A percentile compares a stretch with the other conserved stretches of the same genome.
Conservation (phyloP, 2,329 filamentous ascomycete species). For the Colletotrichum viniferum region DNA sequence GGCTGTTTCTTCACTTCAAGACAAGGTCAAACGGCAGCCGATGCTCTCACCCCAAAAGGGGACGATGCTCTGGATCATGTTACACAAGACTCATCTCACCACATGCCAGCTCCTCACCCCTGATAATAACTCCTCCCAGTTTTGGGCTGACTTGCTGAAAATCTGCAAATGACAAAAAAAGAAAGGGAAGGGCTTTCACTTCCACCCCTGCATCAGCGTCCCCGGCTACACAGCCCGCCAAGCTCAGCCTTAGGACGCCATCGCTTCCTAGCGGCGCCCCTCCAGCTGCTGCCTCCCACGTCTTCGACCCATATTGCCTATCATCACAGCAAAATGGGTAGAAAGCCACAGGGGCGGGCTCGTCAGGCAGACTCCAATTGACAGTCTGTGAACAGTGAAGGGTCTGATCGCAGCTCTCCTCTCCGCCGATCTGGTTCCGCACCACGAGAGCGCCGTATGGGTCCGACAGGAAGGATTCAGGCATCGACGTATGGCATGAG, state of each 20-base stretch:
- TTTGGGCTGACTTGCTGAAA: neutral
- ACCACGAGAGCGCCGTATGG: neutral
- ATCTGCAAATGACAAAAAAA: neutral
- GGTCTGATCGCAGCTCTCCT: neutral
- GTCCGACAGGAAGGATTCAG: neutral
- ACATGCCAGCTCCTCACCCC: neutral
- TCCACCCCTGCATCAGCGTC: neutral
- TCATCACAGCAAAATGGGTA: neutral
- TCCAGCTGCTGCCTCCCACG: neutral
- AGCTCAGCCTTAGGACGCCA: conserved; percentile 20
- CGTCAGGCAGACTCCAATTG: neutral
- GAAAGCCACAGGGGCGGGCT: neutral
- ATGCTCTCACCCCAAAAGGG: neutral
- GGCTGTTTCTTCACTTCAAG: neutral
- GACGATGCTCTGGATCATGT: neutral
- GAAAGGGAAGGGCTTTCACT: neutral
- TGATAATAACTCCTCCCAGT: neutral
- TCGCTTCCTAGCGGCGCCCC: neutral
- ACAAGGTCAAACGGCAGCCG: neutral
- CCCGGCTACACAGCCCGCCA: neutral
- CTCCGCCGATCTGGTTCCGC: neutral
- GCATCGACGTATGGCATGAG: neutral
- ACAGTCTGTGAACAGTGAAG: neutral
- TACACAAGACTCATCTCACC: neutral
- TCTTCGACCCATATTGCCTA: neutral